phyloP scores from a whole-genome alignment of 345 rosid species.

The Euphorbia pulcherrima region DNA sequence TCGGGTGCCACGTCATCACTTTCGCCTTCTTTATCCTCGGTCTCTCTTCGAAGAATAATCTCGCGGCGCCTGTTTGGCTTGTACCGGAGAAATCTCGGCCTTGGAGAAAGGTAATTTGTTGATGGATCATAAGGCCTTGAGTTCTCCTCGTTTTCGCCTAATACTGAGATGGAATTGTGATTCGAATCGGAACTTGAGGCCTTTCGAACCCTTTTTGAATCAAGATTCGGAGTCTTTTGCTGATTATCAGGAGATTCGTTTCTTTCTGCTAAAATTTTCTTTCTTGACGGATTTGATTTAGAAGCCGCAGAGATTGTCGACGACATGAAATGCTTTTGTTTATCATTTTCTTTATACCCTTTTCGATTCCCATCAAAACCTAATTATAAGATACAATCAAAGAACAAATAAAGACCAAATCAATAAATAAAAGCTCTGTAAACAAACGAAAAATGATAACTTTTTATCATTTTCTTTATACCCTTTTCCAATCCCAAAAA shows the following conservation, averaged over 20 bases:
- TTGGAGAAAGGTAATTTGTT: slow-evolving; percentile 29
- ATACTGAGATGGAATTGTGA: neutral
- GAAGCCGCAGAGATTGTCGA: slow-evolving; percentile 34
- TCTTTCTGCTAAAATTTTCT: slow-evolving; percentile 38
- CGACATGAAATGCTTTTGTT: slow-evolving; percentile 30
- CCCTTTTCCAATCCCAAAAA: slow-evolving; percentile 30
- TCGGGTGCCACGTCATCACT: neutral
- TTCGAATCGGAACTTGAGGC: neutral
- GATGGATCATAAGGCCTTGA: slow-evolving; percentile 30
- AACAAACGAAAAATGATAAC: neutral
- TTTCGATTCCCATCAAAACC: slow-evolving; percentile 35
- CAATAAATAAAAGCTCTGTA: neutral
- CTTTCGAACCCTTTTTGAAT: slow-evolving; percentile 3
- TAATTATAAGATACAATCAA: neutral
- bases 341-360: slow-evolving; percentile 4
- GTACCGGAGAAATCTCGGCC: slow-evolving; percentile 44
- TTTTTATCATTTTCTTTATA: slow-evolving; percentile 3
- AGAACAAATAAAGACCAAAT: neutral
- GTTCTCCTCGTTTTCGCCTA: neutral
- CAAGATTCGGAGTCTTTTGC: slow-evolving; percentile 12
- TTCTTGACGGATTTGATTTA: slow-evolving; percentile 28
- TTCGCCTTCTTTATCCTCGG: slow-evolving; percentile 16
- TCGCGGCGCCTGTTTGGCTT: slow-evolving; percentile 35
- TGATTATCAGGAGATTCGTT: slow-evolving; percentile 24
- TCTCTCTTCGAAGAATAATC: slow-evolving; percentile 22